Evolutionary conservation across 139 green algal genomes (phyloP).

Genomic region (Chloropicon primus): DNA sequence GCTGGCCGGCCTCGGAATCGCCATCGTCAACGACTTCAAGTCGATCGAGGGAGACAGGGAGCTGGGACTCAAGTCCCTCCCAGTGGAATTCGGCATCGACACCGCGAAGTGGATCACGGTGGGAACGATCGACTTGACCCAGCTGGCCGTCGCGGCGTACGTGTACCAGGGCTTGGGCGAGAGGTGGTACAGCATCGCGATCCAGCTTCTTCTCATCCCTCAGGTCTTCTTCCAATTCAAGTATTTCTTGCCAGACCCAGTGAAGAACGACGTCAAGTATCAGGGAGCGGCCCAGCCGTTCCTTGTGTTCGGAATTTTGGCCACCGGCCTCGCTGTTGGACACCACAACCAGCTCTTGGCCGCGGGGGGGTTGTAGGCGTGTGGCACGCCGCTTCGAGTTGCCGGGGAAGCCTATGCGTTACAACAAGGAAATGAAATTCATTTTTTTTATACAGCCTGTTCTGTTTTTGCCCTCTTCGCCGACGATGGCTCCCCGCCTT

Average conservation of each 20-base stretch:
- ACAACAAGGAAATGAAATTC: not conserved
- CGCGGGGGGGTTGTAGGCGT: not conserved
- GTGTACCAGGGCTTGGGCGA: slow-evolving; percentile 63
- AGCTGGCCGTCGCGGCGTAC: slow-evolving; percentile 74
- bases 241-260: slow-evolving; percentile 93
- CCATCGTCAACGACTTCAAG: slow-evolving; percentile 99
- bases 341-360: slow-evolving; percentile 14
- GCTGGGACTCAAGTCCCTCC: slow-evolving; percentile 65
- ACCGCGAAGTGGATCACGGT: slow-evolving; percentile 97
- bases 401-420: too few relatives aligned
- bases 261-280: slow-evolving; percentile 96
- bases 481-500: not conserved
- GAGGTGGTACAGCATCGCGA: slow-evolving; percentile 67
- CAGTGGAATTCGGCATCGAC: slow-evolving; percentile 93
- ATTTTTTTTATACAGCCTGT: not conserved
- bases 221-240: slow-evolving; percentile 86
- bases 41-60: slow-evolving; percentile 82
- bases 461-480: not conserved
- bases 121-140: slow-evolving; percentile 82
- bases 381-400: too few relatives aligned
- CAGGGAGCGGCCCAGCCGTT: slow-evolving; percentile 72
- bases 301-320: slow-evolving; percentile 93
- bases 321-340: slow-evolving; percentile 81
- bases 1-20: slow-evolving; percentile 90
- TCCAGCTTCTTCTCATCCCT: slow-evolving; percentile 82